Base-by-base conservation (phyloP, 176 grass and related monocot genomes). In the Coix lacrymajobi region DNA sequence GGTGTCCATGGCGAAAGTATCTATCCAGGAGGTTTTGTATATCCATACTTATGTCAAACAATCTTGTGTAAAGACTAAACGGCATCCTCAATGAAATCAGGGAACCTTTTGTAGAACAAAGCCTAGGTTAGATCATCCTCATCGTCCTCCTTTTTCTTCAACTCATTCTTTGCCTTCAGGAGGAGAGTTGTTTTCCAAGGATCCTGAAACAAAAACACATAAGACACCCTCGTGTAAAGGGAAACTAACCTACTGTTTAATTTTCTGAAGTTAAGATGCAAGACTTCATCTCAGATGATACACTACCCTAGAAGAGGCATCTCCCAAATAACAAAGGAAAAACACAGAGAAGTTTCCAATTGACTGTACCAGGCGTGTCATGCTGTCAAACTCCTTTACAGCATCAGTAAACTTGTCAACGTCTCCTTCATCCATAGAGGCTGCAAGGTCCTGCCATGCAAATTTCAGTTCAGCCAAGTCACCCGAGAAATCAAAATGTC, bases 151-250 rank as follows among this genome's bases (percentile, higher is more conserved):
- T 90, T 89, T 87, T 85, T 89, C 84, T 93, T 92, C 30, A 98
- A 65, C 22, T 88, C 77, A 73, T 95, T 94, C 90, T 98, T 98
- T 49, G 88, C 90, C 84, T 80, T 92, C 22, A 98, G 86, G 10
- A 98, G 92, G 45, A 98, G 90, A 11, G 86, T 90, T 14, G 95
- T 98, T 93, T 93, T 95, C 95, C 92, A 98, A 54, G 88, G 86
- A 93, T 98, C 95, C 95, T 98, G 81, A 63, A 79, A 25, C 69
- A 62, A 52, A 81, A 29, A 41, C 62, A 40, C 48, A 11, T 5
- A 62, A 6, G 45, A 6, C 2, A 24, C 8, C 69, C 38, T 41
- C 1, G 7, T 46, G 39, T 29, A 45, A 44, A 71, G 22, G 10
- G 22, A 1, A 45, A 28, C 25, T 28, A 8, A 31, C 7, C 70